Evolutionary conservation across 2,329 filamentous ascomycete genomes (phyloP), one percentile per base, ranked within the genome.

Genomic region (Cytospora piceicola): DNA sequence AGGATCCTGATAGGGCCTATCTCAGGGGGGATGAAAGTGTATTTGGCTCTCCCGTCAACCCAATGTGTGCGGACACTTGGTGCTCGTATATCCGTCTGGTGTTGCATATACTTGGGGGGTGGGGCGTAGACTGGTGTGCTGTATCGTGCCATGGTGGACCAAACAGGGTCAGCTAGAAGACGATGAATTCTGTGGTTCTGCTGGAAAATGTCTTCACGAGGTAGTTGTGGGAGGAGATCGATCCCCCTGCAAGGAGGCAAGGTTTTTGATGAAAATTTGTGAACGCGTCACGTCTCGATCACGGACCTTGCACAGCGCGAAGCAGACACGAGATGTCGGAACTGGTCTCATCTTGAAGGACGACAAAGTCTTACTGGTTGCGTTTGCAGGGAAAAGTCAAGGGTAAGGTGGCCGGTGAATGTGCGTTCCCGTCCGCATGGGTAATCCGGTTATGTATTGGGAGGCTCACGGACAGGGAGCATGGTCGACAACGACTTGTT

Each of bases 41-140:
- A 57, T 17, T 39, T 57, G 39, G 27, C 39, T 24, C 20, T 63
- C 39, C 61, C 61, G 51, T 63, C 36, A 30, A 63, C 14, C 22
- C 53, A 46, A n/a, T 63, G n/a, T 15, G 1, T 51, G 17, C 46
- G n/a, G 9, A 63, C 53, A 36, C 39, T 57, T 29, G 61, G 61
- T n/a, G 61, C 39, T 2, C 36, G n/a, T 9, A 63, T 63, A 6
- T 51, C 60, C 14, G 60, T 63, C 52, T 57, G 20, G 3, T 36
- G 34, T 6, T 57, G n/a, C 8, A 63, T 22, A 57, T 20, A 46
- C 11, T 53, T 53, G 34, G 39, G 61, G 29, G 0, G 61, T 32
- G 46, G 39, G 34, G 39, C 53, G 29, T 9, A n/a, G 22, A 51
- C 49, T 8, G n/a, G 22, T 7, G 29, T 29, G 12, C 29, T 63